Evolutionary conservation across 2,329 filamentous ascomycete species (phyloP).

Genomic region (Cladosporium sp.): DNA sequence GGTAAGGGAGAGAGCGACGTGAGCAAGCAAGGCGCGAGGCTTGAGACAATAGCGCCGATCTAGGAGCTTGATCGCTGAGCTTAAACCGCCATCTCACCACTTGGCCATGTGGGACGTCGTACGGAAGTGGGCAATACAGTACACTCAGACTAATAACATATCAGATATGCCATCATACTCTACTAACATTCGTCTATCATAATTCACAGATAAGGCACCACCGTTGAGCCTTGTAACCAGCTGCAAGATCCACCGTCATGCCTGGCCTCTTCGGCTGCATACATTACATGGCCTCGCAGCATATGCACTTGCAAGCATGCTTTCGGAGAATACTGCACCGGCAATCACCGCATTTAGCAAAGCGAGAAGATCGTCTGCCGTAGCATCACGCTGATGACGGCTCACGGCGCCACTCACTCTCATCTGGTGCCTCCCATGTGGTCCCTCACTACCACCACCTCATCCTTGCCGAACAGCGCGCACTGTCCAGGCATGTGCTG

Average conservation of each 20-base stretch:
- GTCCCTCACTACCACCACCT: background rate
- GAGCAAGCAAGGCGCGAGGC: background rate
- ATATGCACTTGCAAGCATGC: constrained; percentile 8
- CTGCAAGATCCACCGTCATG: constrained; percentile 7
- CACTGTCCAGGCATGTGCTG: constrained; percentile 28
- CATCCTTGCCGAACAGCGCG: constrained; percentile 3
- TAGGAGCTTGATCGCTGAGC: constrained; percentile 19
- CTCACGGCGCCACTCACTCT: background rate
- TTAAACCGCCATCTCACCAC: constrained; percentile 12
- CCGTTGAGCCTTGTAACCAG: constrained; percentile 1
- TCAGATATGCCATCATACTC: background rate
- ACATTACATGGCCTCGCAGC: constrained; percentile 7
- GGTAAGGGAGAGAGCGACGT: background rate
- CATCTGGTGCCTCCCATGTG: background rate
- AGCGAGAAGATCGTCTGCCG: constrained; percentile 8
- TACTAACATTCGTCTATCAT: background rate
- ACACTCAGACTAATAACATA: background rate
- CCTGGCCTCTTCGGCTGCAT: constrained; percentile 15
- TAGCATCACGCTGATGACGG: constrained; percentile 12
- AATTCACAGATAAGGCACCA: constrained; percentile 4
- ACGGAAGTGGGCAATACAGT: background rate
- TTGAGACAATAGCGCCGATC: constrained; percentile 15
- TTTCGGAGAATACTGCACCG: constrained; percentile 21
- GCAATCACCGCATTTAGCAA: constrained; percentile 21
- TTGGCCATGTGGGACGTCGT: background rate